These are phyloP conservation scores for Plantago major DNA, from an alignment of 257 asterid species.

Conservation along the genomic window DNA sequence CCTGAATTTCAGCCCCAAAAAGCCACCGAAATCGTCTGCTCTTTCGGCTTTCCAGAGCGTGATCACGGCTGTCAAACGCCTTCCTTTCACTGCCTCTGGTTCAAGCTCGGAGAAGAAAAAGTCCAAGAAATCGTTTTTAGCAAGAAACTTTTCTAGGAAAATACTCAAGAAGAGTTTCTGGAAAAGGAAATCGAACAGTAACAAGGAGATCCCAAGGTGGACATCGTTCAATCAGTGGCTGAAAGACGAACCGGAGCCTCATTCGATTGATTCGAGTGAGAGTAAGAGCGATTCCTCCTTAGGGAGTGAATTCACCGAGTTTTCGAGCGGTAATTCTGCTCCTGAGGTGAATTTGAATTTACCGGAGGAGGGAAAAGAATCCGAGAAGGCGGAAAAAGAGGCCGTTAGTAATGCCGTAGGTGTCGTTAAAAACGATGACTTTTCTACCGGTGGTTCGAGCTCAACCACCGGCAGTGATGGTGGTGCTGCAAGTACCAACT, in stretches of 20 bases:
- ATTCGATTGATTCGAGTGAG: constrained; percentile 23
- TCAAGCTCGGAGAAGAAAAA: constrained; percentile 24
- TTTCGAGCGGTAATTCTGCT: constrained; percentile 25
- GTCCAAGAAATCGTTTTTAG: constrained; percentile 22
- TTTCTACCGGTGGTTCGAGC: constrained; percentile 21
- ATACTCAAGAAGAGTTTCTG: constrained; percentile 48
- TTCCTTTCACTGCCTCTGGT: constrained; percentile 32
- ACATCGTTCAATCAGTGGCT: constrained; percentile 35
- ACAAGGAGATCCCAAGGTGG: constrained; percentile 48
- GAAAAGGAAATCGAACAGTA: constrained; percentile 40
- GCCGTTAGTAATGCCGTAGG: neutral
- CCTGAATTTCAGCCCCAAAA: constrained; percentile 14
- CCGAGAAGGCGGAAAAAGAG: constrained; percentile 18
- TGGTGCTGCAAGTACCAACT: constrained; percentile 29
- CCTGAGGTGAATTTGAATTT: constrained; percentile 28
- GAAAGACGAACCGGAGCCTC: constrained; percentile 33
- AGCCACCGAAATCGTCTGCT: constrained; percentile 17
- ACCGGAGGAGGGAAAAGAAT: constrained; percentile 20
- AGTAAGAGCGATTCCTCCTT: constrained; percentile 43
- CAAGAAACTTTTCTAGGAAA: constrained; percentile 46
- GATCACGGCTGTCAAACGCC: constrained; percentile 55
- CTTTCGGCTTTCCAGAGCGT: constrained; percentile 51
- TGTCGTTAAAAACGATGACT: constrained; percentile 39
- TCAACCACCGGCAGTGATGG: constrained; percentile 22
- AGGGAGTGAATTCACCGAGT: constrained; percentile 24